Evolutionary conservation across 345 rosid genomes (phyloP).

Genomic region (Eucalyptus erythrocorys): DNA sequence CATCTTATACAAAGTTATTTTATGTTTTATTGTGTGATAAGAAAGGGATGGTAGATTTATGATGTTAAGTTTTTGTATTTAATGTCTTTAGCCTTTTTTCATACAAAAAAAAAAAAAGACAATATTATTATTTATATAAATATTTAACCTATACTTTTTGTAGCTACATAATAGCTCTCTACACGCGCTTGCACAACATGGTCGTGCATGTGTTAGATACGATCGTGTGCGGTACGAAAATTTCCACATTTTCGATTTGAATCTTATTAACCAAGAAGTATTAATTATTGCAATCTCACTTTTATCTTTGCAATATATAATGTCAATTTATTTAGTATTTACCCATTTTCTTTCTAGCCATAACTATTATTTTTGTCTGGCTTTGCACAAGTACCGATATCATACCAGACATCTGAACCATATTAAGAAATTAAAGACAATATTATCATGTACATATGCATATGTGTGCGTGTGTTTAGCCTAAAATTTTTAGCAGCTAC

Average conservation of each 20-base stretch:
- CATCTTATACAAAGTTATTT: fast-evolving
- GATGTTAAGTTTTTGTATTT: background rate
- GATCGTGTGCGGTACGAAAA: background rate
- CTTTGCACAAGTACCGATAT: background rate
- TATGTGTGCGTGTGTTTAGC: background rate
- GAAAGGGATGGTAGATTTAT: fast-evolving
- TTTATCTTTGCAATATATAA: background rate
- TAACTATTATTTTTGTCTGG: background rate
- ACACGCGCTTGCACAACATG: background rate
- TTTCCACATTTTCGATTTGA: background rate
- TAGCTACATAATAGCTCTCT: background rate
- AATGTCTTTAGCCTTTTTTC: too few relatives aligned
- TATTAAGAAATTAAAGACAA: background rate
- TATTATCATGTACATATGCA: background rate
- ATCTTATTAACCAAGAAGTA: background rate
- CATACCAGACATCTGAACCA: fast-evolving
- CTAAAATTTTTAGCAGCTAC: background rate
- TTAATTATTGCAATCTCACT: background rate
- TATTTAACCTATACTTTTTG: background rate
- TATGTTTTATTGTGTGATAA: background rate
- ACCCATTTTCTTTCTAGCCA: background rate
- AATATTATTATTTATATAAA: too few relatives aligned
- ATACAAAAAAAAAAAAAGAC: too few relatives aligned
- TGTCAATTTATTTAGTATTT: background rate
- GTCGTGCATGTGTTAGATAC: background rate